Base-by-base conservation (phyloP, 2,329 filamentous ascomycete genomes). In the Dactylellina drechsleri region DNA sequence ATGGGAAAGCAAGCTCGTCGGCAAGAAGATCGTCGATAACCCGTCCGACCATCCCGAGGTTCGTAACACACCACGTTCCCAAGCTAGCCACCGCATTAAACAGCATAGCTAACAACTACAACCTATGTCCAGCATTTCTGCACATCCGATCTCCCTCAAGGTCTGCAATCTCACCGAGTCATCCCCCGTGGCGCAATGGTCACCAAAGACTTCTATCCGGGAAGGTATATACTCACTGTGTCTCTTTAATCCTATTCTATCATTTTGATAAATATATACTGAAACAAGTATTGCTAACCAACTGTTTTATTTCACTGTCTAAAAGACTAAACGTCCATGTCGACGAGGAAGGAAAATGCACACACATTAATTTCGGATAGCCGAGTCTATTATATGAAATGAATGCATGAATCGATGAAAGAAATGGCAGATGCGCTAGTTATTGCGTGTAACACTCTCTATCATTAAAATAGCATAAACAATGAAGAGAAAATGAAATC, bases 251-350 rank as follows among this genome's bases (percentile, higher is more conserved):
- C 2, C 4, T 4, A 23, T 23, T 23, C 23, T 23, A 2, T 2
- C 4, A 2, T 23, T 23, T 23, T 4, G 4, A 23, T 2, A 4
- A 36, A 8, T 36, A 4, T 36, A 8, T 36, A 36, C 6, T 2
- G 10, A 36, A 8, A 7, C 6, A 7, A n/a, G n/a, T 36, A 10
- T 1, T 18, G 13, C 13, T 13, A 16, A 47, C 13, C 4, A 16
- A 47, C 43, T 8, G 31, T 1, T 36, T 2, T 7, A 7, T 36
- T 36, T 4, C 10, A 7, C 1, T 7, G 10, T 36, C 31, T 28
- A 10, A 43, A 66, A 79, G 78, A 50, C 61, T 80, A 57, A 80
- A 80, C 72, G 74, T 80, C 43, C 73, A 80, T 66, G 67, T 80
- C 23, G 76, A 77, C 23, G 68, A 72, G 6, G 61, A 77, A n/a